Base-by-base conservation (phyloP, 169 alveolate species). In the Cystoisospora suis region DNA sequence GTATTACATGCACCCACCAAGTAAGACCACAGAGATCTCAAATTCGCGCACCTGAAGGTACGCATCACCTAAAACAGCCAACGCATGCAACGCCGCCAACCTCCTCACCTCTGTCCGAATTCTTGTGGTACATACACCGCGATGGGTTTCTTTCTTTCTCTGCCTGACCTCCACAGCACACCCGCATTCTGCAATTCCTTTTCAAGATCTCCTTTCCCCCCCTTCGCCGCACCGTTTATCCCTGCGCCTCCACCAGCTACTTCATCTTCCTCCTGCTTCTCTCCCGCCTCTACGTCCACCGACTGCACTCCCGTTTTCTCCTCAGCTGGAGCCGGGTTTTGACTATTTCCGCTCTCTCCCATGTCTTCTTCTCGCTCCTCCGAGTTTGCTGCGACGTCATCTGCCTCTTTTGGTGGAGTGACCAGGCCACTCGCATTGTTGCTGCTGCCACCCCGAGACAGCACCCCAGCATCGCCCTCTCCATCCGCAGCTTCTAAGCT, bases 51-150 rank as follows among this genome's bases (percentile, higher is more conserved):
- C n/a, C n/a, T n/a, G n/a, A n/a, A n/a, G n/a, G n/a, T n/a, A n/a
- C n/a, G n/a, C n/a, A n/a, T n/a, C n/a, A n/a, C n/a, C n/a, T n/a
- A n/a, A n/a, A n/a, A n/a, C n/a, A n/a, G n/a, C n/a, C n/a, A n/a
- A n/a, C n/a, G n/a, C n/a, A n/a, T n/a, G n/a, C n/a, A n/a, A n/a
- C n/a, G n/a, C n/a, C n/a, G n/a, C n/a, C n/a, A n/a, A n/a, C n/a
- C n/a, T n/a, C n/a, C 92, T 29, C 72, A 88, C 92, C 92, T 36
- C 77, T 88, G 92, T 34, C 88, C 81, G 92, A 88, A 88, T 42
- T 88, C 92, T 81, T 88, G 92, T 17, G 92, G 92, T 0, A 88
- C 92, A 49, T 88, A 88, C 40, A 88, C 83, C n/a, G 92, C 92
- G 49, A 77, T 85, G 7, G 92, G 92, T 42, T 88, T 88, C 79